Base-by-base conservation (phyloP, 805 yeast genomes). In the Lachancea kluyveri region DNA sequence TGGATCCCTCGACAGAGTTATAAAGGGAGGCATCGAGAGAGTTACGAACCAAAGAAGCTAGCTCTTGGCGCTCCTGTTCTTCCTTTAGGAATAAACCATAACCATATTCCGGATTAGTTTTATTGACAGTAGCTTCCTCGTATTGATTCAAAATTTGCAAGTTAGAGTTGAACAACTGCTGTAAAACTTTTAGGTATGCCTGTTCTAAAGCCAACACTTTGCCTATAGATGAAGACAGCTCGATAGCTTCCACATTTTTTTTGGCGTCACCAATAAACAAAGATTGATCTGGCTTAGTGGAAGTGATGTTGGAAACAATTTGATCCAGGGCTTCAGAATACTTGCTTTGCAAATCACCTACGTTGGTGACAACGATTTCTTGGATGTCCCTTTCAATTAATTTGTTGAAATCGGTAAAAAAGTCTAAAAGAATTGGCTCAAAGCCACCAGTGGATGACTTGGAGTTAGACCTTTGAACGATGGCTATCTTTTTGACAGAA, bases 61-160 rank as follows among this genome's bases (percentile, higher is more conserved):
- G 64, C 17, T 60, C 57, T 17, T 56, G 49, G 33, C 72, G 70
- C 40, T 70, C 67, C 43, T 75, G 75, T 45, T 74, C 70, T 22
- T 62, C 61, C 31, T 70, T 72, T 45, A 87, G 59, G 52, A 68
- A 86, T 17, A 73, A 62, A 57, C 97, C 97, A 45, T 72, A 84
- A 6, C 96, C 95, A 51, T 65, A 88, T 59, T 87, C 96, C 15
- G 96, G 97, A 31, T 76, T 72, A 12, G 75, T 50, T 4, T 74
- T 72, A 31, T 64, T 61, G 26, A 67, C 62, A 29, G 52, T 45
- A 21, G 62, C 59, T 15, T 70, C 64, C 11, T 67, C 46, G 43
- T 59, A 72, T 33, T 77, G 77, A 57, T 85, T 80, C 53, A 82
- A 64, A 21, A 87, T 59, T 31, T 70, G 64, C 39, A 83, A 62